Percentiles rank a stretch among this genome's conserved stretches.
These are phyloP conservation scores for Aphanomyces invadans DNA, from an alignment of 352 stramenopile genomes.

Conservation along the genomic window DNA sequence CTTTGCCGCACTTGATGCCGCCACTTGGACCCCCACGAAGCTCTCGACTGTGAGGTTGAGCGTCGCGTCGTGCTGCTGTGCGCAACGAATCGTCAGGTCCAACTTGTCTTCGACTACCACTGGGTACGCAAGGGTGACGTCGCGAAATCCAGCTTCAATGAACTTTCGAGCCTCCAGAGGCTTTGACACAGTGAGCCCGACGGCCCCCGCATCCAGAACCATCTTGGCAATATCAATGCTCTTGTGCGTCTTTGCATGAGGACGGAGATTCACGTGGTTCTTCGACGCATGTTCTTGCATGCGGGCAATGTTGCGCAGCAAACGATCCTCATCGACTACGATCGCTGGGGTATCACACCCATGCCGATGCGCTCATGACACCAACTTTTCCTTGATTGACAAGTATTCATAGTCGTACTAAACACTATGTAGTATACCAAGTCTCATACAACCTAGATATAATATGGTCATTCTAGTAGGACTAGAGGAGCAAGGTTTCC, in stretches of 20 bases:
- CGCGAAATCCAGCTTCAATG: conserved; percentile 42
- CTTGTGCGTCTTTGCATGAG: conserved; percentile 75
- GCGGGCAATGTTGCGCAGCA: conserved; percentile 51
- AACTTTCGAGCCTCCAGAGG: conserved; percentile 59
- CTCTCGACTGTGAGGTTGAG: conserved; percentile 60
- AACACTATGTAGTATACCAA: too few relatives aligned
- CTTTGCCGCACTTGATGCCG: conserved; percentile 40
- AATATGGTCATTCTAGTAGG: too few relatives aligned
- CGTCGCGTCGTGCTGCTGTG: conserved; percentile 41
- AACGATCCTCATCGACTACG: conserved; percentile 44
- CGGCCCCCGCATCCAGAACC: conserved; percentile 45
- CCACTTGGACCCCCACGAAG: conserved; percentile 39
- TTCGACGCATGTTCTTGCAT: conserved; percentile 51
- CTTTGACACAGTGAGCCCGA: conserved; percentile 61
- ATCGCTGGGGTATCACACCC: conserved; percentile 62
- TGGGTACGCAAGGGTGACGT: conserved; percentile 55
- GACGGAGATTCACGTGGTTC: conserved; percentile 47
- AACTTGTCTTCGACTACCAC: conserved; percentile 57
- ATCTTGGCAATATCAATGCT: conserved; percentile 51
- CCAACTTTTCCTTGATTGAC: too few relatives aligned
- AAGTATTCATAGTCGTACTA: neutral
- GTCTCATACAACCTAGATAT: too few relatives aligned
- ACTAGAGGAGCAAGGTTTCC: too few relatives aligned
- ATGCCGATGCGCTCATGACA: conserved; percentile 35
- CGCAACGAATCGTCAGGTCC: conserved; percentile 39